Percentiles rank a stretch among this genome's conserved stretches.
Evolutionary conservation across 208 protist genomes (phyloP).

Genomic region (Zelonia costaricensis): DNA sequence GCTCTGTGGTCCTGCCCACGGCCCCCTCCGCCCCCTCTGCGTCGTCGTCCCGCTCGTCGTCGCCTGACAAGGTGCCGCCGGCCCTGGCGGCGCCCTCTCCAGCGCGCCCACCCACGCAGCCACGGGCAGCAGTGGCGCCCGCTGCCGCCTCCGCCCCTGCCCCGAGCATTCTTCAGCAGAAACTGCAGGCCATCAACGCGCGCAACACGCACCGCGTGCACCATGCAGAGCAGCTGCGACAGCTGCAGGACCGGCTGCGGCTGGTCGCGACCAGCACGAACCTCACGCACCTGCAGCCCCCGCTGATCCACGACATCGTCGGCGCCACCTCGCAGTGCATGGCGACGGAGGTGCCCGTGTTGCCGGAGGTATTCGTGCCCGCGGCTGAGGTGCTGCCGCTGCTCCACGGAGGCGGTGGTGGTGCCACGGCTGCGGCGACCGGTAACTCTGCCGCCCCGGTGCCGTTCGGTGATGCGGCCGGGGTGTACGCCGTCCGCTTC

Average conservation of each 20-base stretch:
- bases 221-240: conserved; percentile 31
- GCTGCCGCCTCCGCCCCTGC: no score
- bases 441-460: conserved; percentile 1
- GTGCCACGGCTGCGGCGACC: not conserved
- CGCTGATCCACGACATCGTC: conserved; percentile 65
- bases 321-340: conserved; percentile 46
- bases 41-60: not conserved
- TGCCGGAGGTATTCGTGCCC: conserved; percentile 61
- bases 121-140: no score
- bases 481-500: conserved; percentile 59
- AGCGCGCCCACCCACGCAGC: no score
- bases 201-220: conserved; percentile 37
- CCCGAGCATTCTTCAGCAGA: conserved; percentile 21
- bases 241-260: conserved; percentile 24
- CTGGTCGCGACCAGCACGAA: conserved; percentile 53
- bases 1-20: not conserved
- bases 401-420: not conserved
- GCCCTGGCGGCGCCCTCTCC: not conserved
- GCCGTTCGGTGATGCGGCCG: conserved; percentile 27
- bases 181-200: conserved; percentile 45
- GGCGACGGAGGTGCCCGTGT: conserved; percentile 44
- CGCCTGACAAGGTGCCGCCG: conserved; percentile 5
- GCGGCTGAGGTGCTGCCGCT: not conserved
- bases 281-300: conserved; percentile 24
- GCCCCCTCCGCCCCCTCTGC: not conserved